These are phyloP conservation scores for Kwoniella shivajii DNA, from an alignment of 1,284 basidiomycete genomes.

Conservation along the genomic window DNA sequence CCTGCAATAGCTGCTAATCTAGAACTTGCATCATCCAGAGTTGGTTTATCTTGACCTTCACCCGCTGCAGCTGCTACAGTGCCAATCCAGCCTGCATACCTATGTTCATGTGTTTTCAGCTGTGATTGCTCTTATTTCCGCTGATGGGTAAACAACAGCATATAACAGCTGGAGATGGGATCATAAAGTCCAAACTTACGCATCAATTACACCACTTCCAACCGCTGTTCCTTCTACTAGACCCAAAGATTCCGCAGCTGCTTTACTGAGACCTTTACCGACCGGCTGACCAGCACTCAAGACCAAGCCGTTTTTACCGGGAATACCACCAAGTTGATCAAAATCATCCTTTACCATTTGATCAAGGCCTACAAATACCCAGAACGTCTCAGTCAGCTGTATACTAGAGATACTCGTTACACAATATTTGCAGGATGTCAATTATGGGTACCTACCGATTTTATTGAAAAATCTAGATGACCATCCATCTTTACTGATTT, in stretches of 20 bases:
- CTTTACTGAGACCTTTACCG: slow-evolving; percentile 75
- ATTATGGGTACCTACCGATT: slow-evolving; percentile 62
- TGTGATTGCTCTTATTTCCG: no score
- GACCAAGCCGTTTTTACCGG: slow-evolving; percentile 63
- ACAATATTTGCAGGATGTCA: no score
- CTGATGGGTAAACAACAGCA: not conserved
- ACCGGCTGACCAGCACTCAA: slow-evolving; percentile 92
- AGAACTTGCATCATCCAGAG: slow-evolving; percentile 72
- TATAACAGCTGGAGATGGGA: no score
- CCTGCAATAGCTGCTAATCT: slow-evolving; percentile 92
- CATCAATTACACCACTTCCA: slow-evolving; percentile 93
- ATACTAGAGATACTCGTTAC: no score
- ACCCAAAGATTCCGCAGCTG: slow-evolving; percentile 82
- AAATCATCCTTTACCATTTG: slow-evolving; percentile 63
- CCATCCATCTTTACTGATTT: slow-evolving; percentile 67
- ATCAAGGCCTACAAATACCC: slow-evolving; percentile 36
- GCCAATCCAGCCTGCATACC: slow-evolving; percentile 98
- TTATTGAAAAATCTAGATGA: slow-evolving; percentile 79
- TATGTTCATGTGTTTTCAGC: slow-evolving; percentile 39
- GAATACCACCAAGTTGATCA: slow-evolving; percentile 74
- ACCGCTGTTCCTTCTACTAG: slow-evolving; percentile 86
- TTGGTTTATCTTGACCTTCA: slow-evolving; percentile 57
- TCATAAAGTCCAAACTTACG: slow-evolving; percentile 60
- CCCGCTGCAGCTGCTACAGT: slow-evolving; percentile 81
- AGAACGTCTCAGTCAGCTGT: no score